Conservation (phyloP, 805 yeast genomes). For the Zygotorulaspora chibaensis region DNA sequence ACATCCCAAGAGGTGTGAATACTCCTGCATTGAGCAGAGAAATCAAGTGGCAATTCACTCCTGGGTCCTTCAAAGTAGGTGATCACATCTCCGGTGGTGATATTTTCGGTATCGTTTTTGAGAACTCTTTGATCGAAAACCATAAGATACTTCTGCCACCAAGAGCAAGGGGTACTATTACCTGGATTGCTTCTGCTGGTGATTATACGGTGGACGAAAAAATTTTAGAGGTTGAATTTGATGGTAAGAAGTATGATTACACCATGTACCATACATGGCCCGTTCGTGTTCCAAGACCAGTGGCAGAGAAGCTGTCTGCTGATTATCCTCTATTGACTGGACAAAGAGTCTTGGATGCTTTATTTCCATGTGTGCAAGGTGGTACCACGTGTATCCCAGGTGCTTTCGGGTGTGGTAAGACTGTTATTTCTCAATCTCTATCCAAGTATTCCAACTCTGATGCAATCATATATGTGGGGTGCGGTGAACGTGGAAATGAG, state of each 20-base stretch:
- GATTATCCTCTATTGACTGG: conserved; percentile 96
- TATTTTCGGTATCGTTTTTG: conserved; percentile 88
- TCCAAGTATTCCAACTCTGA: conserved; percentile 98
- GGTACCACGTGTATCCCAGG: conserved; percentile 99
- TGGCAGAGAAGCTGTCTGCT: conserved; percentile 87
- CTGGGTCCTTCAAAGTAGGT: conserved; percentile 71
- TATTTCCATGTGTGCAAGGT: conserved; percentile 99
- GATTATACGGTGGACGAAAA: conserved; percentile 88
- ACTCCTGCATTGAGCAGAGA: conserved; percentile 91
- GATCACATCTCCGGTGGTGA: conserved; percentile 99
- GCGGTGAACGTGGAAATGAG: conserved; percentile 35
- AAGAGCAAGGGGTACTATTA: conserved; percentile 96
- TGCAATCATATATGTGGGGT: conserved; percentile 90
- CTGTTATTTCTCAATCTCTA: conserved; percentile 95
- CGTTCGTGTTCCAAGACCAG: conserved; percentile 98
- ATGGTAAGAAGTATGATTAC: conserved; percentile 74
- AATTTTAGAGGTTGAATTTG: conserved; percentile 89
- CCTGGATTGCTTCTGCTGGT: conserved; percentile 84
- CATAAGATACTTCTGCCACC: conserved; percentile 96
- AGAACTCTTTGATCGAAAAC: conserved; percentile 86
- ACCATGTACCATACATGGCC: conserved; percentile 99
- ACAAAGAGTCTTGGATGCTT: conserved; percentile 95
- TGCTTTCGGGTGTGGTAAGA: conserved; percentile 99
- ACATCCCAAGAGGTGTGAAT: conserved; percentile 98
- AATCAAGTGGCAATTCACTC: conserved; percentile 79